Base-by-base conservation (phyloP, 202 grass and related monocot genomes). In the Setaria italica region DNA sequence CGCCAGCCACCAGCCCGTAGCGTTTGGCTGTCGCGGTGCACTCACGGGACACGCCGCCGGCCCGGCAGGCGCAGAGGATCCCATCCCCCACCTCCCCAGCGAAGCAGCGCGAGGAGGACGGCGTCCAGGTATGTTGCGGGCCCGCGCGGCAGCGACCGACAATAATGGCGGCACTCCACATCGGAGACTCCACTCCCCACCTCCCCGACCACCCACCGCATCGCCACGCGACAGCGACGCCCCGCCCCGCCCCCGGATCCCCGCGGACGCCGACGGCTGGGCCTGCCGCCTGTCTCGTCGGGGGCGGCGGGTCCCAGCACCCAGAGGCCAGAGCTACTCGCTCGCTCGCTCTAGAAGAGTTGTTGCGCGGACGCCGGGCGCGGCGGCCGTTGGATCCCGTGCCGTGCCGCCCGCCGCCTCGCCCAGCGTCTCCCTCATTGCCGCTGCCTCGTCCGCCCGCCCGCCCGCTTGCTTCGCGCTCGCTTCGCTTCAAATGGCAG, bases 111-210 rank as follows among this genome's bases (percentile, higher is more conserved):
- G 39, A 72, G 66, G 59, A 83, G 35, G 74, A 72, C 65, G 46
- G 56, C 19, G 47, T 30, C 57, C 86, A 88, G 86, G 73, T 83
- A 37, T 49, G 80, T 2, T 33, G 74, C n/a, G 60, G 76, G 82
- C 81, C 85, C 83, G 63, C 63, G 70, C 63, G 74, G 62, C 89
- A 91, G 85, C 81, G 70, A 91, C 85, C 68, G 85, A 87, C 81
- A 77, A 87, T 87, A 77, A 87, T 90, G 80, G 64, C 80, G 46
- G 17, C 74, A 5, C 62, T 84, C 80, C 85, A 65, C 89, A 20
- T 87, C 85, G 75, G 85, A 84, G 85, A 84, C 45, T 41, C 54
- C 67, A 59, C 19, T 51, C 72, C 48, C 11, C 4, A 46, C 37
- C 17, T 49, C 49, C 66, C 68, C 53, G 53, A 71, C 81, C 85